These are phyloP conservation scores for Diversispora eburnea DNA, from an alignment of 192 early-diverging fungal genomes.

Conservation along the genomic window DNA sequence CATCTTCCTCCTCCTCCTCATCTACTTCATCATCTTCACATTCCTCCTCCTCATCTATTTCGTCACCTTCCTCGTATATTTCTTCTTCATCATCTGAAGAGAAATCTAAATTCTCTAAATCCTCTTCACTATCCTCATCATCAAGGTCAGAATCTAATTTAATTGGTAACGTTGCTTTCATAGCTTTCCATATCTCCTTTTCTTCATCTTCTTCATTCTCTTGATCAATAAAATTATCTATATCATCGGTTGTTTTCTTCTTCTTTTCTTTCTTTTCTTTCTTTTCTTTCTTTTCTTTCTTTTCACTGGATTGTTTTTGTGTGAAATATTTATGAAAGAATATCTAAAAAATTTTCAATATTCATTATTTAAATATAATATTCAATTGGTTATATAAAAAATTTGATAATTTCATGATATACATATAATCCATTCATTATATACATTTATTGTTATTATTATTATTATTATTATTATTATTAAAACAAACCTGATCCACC, in stretches of 20 bases:
- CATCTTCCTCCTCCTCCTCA: background rate
- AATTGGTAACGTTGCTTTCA: slow-evolving; percentile 67
- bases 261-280: slow-evolving; percentile 31
- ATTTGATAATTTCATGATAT: background rate
- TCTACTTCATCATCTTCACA: slow-evolving; percentile 48
- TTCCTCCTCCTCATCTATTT: slow-evolving; percentile 38
- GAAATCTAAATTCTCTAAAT: slow-evolving; percentile 45
- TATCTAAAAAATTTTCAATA: slow-evolving; percentile 34
- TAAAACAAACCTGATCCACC: slow-evolving; percentile 59
- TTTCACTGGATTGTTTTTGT: slow-evolving; percentile 37
- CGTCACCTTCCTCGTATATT: slow-evolving; percentile 42
- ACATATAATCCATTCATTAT: background rate
- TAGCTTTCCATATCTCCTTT: slow-evolving; percentile 78
- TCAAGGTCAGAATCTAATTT: slow-evolving; percentile 52
- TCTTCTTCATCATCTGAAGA: slow-evolving; percentile 45
- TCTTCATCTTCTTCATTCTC: slow-evolving; percentile 46
- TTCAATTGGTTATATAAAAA: background rate
- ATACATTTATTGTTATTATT: background rate
- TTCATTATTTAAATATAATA: slow-evolving; percentile 7
- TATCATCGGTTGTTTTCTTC: slow-evolving; percentile 26
- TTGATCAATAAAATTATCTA: slow-evolving; percentile 35
- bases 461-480: background rate
- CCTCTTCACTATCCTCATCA: slow-evolving; percentile 43
- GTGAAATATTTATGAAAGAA: slow-evolving; percentile 81
- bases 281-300: slow-evolving; percentile 31